These are phyloP conservation scores for Cercospora berteroae DNA, from an alignment of 2,329 filamentous ascomycete genomes.

Conservation along the genomic window DNA sequence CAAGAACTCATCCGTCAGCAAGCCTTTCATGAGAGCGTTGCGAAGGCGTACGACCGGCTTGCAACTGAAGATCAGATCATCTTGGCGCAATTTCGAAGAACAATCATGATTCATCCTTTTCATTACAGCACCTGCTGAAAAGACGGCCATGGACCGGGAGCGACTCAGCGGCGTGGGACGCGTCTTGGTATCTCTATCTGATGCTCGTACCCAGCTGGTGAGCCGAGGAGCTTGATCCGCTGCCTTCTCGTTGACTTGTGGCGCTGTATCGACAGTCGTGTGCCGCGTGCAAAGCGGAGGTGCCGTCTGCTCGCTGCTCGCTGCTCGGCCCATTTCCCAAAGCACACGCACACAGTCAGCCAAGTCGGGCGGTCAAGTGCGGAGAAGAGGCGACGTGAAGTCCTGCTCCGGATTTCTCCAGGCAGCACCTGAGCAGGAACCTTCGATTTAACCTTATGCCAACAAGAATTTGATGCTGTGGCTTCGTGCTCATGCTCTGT, in stretches of 20 bases:
- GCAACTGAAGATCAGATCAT: neutral
- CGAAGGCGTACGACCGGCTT: neutral
- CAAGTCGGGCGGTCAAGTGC: neutral
- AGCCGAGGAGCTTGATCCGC: neutral
- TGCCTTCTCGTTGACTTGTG: neutral
- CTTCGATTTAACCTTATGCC: constrained; percentile 6
- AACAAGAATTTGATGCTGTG: neutral
- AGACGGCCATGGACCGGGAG: neutral
- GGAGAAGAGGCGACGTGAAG: constrained; percentile 1
- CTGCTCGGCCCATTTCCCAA: constrained; percentile 7
- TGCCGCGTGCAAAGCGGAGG: neutral
- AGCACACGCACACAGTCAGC: neutral
- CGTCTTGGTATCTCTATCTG: neutral
- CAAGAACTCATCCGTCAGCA: neutral
- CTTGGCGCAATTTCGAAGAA: neutral
- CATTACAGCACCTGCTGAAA: neutral
- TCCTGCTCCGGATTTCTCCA: constrained; percentile 3
- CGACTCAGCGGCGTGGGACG: neutral
- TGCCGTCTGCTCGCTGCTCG: constrained; percentile 4
- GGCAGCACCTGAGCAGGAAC: neutral
- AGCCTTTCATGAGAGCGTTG: neutral
- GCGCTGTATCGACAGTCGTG: neutral
- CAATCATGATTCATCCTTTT: neutral
- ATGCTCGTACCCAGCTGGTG: neutral
- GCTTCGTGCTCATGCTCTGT: neutral